Conservation (phyloP, 768 basidiomycete species). For the Chalciporus chontae region DNA sequence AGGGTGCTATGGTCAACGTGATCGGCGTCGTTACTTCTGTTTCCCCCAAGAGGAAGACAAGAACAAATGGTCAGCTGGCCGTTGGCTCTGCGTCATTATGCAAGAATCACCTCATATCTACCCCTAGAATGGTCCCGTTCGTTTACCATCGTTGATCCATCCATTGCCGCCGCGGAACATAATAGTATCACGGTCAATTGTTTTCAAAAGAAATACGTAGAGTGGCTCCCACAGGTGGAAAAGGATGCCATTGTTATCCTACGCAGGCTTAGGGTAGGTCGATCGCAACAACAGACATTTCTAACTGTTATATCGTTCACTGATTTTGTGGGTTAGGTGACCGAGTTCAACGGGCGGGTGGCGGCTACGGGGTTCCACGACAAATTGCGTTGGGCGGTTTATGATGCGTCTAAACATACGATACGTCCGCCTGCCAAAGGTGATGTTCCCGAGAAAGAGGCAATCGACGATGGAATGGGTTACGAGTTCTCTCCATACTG, state of each 20-base stretch:
- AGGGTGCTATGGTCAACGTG: conserved; percentile 21
- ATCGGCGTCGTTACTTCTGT: conserved; percentile 30
- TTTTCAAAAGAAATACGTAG: conserved; percentile 45
- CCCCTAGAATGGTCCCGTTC: conserved; percentile 44
- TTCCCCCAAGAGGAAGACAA: conserved; percentile 14
- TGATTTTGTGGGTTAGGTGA: conserved; percentile 27
- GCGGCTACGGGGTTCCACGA: conserved; percentile 46
- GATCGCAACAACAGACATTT: not conserved
- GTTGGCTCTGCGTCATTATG: not conserved
- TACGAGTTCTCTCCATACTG: conserved; percentile 44
- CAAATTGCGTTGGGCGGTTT: conserved; percentile 54
- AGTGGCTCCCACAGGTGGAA: conserved; percentile 50
- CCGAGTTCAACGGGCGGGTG: conserved; percentile 25
- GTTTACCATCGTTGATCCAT: conserved; percentile 52
- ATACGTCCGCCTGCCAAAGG: conserved; percentile 37
- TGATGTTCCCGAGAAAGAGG: conserved; percentile 34
- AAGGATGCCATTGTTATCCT: conserved; percentile 52
- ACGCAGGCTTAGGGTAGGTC: conserved; percentile 45
- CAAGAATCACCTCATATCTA: not conserved
- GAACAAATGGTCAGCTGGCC: conserved; percentile 25
- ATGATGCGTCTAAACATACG: conserved; percentile 36
- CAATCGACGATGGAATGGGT: conserved; percentile 34
- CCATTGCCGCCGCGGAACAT: conserved; percentile 28
- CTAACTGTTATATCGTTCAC: not conserved
- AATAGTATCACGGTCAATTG: conserved; percentile 41